phyloP scores from a whole-genome alignment of 1,139 yeast species.

The Saccharomyces pastorianus region DNA sequence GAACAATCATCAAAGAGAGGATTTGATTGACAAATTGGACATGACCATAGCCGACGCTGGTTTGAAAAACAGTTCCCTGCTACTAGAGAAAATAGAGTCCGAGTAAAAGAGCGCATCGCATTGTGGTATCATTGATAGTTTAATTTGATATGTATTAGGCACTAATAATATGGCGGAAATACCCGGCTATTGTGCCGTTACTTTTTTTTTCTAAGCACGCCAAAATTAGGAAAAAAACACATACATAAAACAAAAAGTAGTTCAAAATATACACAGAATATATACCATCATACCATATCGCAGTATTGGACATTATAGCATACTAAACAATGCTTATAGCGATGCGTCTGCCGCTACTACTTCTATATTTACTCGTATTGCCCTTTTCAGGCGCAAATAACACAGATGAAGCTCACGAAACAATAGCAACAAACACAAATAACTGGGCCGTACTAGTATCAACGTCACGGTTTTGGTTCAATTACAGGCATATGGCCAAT shows the following conservation, averaged over 20 bases:
- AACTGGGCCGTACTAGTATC: constrained; percentile 95
- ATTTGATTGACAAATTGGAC: constrained; percentile 53
- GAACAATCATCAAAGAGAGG: constrained; percentile 54
- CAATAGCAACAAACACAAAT: constrained; percentile 42
- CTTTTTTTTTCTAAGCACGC: neutral
- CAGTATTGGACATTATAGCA: neutral
- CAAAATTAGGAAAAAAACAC: neutral
- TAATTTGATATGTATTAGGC: neutral
- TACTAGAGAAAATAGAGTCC: constrained; percentile 45
- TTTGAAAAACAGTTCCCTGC: constrained; percentile 69
- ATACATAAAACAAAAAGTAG: neutral
- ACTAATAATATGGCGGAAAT: neutral
- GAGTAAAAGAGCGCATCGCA: constrained; percentile 2
- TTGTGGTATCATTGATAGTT: neutral
- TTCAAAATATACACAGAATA: neutral
- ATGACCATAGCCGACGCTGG: constrained; percentile 66
- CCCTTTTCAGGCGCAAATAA: neutral
- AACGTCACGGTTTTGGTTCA: constrained; percentile 96
- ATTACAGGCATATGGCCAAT: constrained; percentile 95
- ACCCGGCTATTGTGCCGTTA: neutral
- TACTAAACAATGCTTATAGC: neutral
- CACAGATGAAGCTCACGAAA: neutral
- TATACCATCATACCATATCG: neutral
- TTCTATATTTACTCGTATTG: neutral
- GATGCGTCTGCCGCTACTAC: neutral